Base-by-base conservation (phyloP, 805 yeast species). In the Wickerhamiella alocasiicola region DNA sequence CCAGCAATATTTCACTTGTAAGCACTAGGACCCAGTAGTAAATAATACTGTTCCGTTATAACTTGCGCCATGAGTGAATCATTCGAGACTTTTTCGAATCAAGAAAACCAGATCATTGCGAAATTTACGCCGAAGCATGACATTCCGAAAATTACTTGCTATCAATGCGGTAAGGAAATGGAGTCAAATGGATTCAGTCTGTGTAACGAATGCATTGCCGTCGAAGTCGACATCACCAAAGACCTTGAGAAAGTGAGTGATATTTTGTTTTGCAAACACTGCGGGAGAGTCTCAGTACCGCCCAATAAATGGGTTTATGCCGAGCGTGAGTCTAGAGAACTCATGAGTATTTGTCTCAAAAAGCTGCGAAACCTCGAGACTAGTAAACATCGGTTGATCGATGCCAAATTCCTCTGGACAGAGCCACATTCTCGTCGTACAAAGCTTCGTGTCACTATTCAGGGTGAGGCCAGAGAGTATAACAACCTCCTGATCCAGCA, bases 391-490 rank as follows among this genome's bases (percentile, higher is more conserved):
- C 68, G 95, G 52, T 66, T 91, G 45, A 76, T 84, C 31, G 97
- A 91, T 64, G 99, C 98, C 2, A 73, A 87, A 4, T 91, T 87
- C 54, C 75, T 93, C 45, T 87, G 97, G 99, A 91, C 99, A 1
- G 99, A 91, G 65, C 99, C 1, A 1, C 97, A 87, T 61, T 84
- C 95, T 25, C 76, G 95, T 61, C 78, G 97, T 70, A 74, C 87
- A 49, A 74, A 84, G 57, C 74, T 87, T 46, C 84, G 83, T 55
- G 63, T 87, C 37, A 81, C 95, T 0, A 93, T 87, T 17, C 96
- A 87, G 62, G 97, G 95, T 49, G 96, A 87, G 63, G 95, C 95
- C 9, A n/a, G 16, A 13, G 38, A 42, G 41, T 42, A 26, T 38
- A 42, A 23, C 74, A 82, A 75, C 66, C 79, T 17, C 82, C 81